phyloP scores from a whole-genome alignment of 306 rosid species.

The Mucuna pruriens region DNA sequence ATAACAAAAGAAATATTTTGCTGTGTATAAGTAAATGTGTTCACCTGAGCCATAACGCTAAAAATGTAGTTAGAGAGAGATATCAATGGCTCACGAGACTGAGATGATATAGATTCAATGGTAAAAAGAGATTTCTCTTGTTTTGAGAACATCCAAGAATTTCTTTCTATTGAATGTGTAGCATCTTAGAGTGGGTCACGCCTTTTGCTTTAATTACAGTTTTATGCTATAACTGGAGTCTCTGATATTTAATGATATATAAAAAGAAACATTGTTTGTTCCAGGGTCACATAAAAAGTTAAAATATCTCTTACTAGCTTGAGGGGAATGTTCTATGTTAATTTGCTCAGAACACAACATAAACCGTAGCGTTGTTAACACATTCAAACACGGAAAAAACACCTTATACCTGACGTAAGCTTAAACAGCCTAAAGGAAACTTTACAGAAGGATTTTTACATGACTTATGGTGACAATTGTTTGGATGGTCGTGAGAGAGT shows the following conservation, averaged over 20 bases:
- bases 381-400: too few species aligned
- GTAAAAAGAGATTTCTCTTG: neutral
- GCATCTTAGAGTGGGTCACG: neutral
- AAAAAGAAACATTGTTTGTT: neutral
- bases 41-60: neutral
- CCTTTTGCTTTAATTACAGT: neutral
- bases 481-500: neutral
- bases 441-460: neutral
- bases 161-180: neutral
- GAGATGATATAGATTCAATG: neutral
- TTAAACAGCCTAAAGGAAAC: neutral
- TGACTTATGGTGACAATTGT: neutral
- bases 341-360: neutral
- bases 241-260: neutral
- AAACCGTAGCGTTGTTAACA: too few species aligned
- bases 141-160: neutral
- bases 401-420: too few species aligned
- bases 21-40: neutral
- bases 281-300: neutral
- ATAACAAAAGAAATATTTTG: neutral
- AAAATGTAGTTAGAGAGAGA: neutral
- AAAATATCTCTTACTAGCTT: neutral
- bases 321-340: neutral
- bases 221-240: neutral
- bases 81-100: neutral